phyloP scores from a whole-genome alignment of 2,329 filamentous ascomycete genomes.

The Ilyonectria sp. region DNA sequence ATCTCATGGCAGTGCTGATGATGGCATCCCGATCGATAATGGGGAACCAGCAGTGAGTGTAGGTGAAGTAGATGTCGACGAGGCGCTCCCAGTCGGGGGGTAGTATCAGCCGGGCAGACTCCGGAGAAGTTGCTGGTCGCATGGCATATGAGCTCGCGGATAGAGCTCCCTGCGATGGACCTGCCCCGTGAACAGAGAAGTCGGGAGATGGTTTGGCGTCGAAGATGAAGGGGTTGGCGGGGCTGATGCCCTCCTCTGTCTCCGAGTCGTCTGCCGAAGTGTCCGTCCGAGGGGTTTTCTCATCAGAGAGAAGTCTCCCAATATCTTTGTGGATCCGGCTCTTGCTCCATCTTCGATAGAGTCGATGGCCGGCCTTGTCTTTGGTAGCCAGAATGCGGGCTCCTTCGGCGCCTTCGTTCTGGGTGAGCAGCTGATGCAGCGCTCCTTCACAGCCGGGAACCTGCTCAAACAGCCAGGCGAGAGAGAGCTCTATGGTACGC shows the following conservation, averaged over 20 bases:
- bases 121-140: conserved; percentile 11
- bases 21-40: conserved; percentile 78
- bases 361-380: conserved; percentile 67
- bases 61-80: conserved; percentile 81
- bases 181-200: conserved; percentile 35
- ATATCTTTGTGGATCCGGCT: conserved; percentile 75
- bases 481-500: conserved; percentile 78
- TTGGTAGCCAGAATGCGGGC: conserved; percentile 64
- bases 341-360: conserved; percentile 75
- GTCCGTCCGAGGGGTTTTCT: conserved; percentile 51
- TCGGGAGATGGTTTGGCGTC: conserved; percentile 40
- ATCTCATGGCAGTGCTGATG: conserved; percentile 63
- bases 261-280: conserved; percentile 54
- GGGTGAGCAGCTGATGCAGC: conserved; percentile 68
- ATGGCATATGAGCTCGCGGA: conserved; percentile 25
- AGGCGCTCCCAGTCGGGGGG: conserved; percentile 72
- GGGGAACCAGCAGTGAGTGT: conserved; percentile 84
- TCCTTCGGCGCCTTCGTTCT: conserved; percentile 59
- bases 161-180: conserved; percentile 26
- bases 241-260: conserved; percentile 48
- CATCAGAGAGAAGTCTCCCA: conserved; percentile 71
- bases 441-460: conserved; percentile 72
- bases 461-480: conserved; percentile 77
- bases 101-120: conserved; percentile 53
- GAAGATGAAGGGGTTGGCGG: conserved; percentile 36